Conservation (phyloP, 225 moss, liverwort and hornwort genomes). For the Sphagnum contortum region DNA sequence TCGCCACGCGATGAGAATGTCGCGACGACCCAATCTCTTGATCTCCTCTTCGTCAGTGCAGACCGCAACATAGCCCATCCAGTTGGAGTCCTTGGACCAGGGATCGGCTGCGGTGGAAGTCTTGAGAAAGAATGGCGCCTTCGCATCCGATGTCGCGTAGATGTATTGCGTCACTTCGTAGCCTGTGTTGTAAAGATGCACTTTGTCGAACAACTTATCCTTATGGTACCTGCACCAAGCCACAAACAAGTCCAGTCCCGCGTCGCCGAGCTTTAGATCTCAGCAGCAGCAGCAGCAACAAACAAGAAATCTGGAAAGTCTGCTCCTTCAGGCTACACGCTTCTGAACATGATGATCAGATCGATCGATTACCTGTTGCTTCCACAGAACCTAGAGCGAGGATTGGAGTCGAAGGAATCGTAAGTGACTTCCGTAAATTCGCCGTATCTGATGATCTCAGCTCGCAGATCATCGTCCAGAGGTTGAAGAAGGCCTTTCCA, state of each 20-base stretch:
- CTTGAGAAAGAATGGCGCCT: slow-evolving; percentile 25
- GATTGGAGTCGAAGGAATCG: slow-evolving; percentile 27
- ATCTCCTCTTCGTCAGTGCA: slow-evolving; percentile 37
- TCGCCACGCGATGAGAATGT: slow-evolving; percentile 39
- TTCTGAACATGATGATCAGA: too few relatives aligned
- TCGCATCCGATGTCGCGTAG: slow-evolving; percentile 45
- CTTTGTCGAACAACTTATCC: slow-evolving; percentile 22
- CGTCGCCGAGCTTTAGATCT: too few relatives aligned
- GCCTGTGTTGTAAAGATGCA: slow-evolving; percentile 29
- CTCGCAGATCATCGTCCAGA: slow-evolving; percentile 23
- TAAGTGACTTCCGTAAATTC: slow-evolving; percentile 26
- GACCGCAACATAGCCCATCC: slow-evolving; percentile 50
- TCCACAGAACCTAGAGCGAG: slow-evolving; percentile 6
- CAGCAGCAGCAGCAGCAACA: too few relatives aligned
- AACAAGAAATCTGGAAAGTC: too few relatives aligned
- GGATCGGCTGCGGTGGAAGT: slow-evolving; percentile 41
- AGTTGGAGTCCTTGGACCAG: slow-evolving; percentile 45
- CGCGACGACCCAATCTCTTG: slow-evolving; percentile 34
- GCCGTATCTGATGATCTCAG: slow-evolving; percentile 48
- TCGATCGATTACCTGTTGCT: too few relatives aligned
- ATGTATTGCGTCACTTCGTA: slow-evolving; percentile 43
- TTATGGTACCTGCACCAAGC: slow-evolving; percentile 47
- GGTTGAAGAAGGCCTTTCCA: slow-evolving; percentile 44
- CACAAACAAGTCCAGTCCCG: slow-evolving; percentile 11
- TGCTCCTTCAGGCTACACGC: too few relatives aligned